These are phyloP conservation scores for Polytrichum formosum DNA, from an alignment of 225 moss, liverwort and hornwort species.

Conservation along the genomic window DNA sequence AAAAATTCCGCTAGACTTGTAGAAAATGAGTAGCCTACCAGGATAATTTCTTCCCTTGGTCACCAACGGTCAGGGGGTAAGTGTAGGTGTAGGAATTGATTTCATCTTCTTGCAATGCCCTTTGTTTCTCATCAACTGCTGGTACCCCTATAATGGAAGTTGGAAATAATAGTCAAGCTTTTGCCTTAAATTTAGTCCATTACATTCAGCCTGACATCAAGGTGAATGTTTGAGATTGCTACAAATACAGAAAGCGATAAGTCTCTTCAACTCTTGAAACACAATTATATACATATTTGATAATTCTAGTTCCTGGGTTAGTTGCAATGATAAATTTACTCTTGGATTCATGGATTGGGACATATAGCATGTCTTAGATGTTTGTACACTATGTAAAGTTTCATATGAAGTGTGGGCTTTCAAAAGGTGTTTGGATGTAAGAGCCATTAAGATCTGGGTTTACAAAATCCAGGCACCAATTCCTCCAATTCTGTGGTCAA, in stretches of 20 bases:
- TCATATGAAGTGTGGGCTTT: too few relatives aligned
- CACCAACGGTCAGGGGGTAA: conserved; percentile 54
- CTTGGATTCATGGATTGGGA: too few relatives aligned
- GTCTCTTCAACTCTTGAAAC: background rate
- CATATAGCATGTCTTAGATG: too few relatives aligned
- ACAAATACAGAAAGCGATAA: background rate
- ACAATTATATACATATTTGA: background rate
- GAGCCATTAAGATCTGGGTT: too few relatives aligned
- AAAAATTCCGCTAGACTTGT: background rate
- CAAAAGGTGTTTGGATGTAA: too few relatives aligned
- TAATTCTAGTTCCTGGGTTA: too few relatives aligned
- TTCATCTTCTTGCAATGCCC: conserved; percentile 70
- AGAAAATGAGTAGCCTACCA: conserved; percentile 50
- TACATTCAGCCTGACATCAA: background rate
- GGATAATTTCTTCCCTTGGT: conserved; percentile 38
- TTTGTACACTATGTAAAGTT: too few relatives aligned
- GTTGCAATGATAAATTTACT: too few relatives aligned
- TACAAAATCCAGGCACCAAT: background rate
- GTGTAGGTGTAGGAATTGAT: conserved; percentile 78
- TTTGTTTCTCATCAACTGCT: conserved; percentile 25
- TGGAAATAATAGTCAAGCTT: background rate
- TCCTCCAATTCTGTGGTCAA: too few relatives aligned
- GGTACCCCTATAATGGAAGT: conserved; percentile 11
- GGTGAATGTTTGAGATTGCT: background rate
- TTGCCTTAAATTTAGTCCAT: background rate